These are phyloP conservation scores for Penicillium pulvis DNA, from an alignment of 495 filamentous ascomycete species.

Conservation along the genomic window DNA sequence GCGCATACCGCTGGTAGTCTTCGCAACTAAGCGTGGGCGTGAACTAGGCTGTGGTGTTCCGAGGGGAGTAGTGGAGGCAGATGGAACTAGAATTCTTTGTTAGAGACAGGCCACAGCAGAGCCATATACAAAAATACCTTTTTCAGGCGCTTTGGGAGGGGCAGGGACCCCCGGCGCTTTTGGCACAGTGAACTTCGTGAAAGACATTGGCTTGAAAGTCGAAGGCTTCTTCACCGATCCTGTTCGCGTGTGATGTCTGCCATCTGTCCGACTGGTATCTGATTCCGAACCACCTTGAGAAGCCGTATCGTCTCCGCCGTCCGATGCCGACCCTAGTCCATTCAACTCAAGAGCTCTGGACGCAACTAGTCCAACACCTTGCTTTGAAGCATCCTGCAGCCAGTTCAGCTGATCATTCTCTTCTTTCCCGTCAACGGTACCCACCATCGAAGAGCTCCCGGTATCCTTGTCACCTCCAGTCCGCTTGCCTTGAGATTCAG, in stretches of 20 bases:
- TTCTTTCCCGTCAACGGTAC: constrained; percentile 15
- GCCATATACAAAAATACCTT: constrained; percentile 44
- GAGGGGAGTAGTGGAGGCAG: constrained; percentile 42
- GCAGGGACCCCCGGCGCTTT: constrained; percentile 56
- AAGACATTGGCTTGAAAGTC: constrained; percentile 93
- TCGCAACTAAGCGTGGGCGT: constrained; percentile 67
- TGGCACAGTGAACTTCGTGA: constrained; percentile 71
- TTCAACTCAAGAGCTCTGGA: constrained; percentile 49
- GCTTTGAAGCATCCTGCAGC: constrained; percentile 38
- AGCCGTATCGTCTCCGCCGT: constrained; percentile 48
- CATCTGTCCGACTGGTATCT: constrained; percentile 53
- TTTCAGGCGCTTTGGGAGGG: constrained; percentile 55
- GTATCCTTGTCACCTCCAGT: constrained; percentile 33
- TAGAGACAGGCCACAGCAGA: constrained; percentile 19
- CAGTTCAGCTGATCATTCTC: constrained; percentile 24
- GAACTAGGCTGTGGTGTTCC: constrained; percentile 47
- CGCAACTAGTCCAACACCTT: constrained; percentile 39
- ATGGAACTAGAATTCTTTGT: constrained; percentile 37
- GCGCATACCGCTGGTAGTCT: constrained; percentile 59
- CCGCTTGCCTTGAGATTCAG: constrained; percentile 21
- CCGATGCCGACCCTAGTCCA: constrained; percentile 41
- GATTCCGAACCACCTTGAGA: constrained; percentile 52
- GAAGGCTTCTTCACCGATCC: constrained; percentile 78
- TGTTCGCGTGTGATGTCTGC: constrained; percentile 64
- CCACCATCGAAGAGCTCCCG: constrained; percentile 36